phyloP scores from a whole-genome alignment of 202 grass and related monocot species.

The Carex sylvatica region DNA sequence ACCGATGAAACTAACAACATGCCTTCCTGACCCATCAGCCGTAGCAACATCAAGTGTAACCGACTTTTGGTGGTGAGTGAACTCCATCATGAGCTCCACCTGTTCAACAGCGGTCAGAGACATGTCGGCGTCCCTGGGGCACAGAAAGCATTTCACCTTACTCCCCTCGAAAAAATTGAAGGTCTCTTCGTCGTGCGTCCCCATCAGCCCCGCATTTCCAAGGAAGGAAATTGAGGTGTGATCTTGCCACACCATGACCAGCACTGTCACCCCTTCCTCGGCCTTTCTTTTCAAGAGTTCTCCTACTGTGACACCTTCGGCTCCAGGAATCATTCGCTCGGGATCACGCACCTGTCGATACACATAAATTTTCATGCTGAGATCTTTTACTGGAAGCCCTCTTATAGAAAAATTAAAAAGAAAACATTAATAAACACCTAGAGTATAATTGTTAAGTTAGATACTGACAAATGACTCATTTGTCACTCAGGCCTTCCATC shows the following conservation, averaged over 20 bases:
- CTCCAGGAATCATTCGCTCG: conserved; percentile 42
- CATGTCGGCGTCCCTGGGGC: conserved; percentile 48
- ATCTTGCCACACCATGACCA: conserved; percentile 96
- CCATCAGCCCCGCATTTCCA: conserved; percentile 64
- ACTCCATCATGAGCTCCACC: conserved; percentile 45
- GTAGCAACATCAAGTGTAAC: conserved; percentile 53
- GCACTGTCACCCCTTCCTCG: conserved; percentile 64
- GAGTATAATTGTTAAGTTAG: neutral
- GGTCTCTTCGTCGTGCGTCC: conserved; percentile 79
- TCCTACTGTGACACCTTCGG: conserved; percentile 52
- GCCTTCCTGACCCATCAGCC: conserved; percentile 11
- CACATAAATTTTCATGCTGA: neutral
- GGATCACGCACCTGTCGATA: conserved; percentile 48
- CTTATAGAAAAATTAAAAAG: too few relatives aligned
- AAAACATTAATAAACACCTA: neutral
- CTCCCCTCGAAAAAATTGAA: conserved; percentile 54
- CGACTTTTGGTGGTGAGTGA: conserved; percentile 93
- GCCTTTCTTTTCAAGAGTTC: conserved; percentile 77
- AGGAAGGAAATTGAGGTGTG: conserved; percentile 63
- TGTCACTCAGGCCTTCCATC: neutral
- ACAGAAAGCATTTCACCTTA: conserved; percentile 75
- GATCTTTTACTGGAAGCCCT: neutral
- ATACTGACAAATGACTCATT: neutral
- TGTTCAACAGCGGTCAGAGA: conserved; percentile 57
- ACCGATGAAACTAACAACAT: conserved; percentile 71